Base-by-base conservation (phyloP, 2,329 filamentous ascomycete genomes). In the Fusarium virguliforme region DNA sequence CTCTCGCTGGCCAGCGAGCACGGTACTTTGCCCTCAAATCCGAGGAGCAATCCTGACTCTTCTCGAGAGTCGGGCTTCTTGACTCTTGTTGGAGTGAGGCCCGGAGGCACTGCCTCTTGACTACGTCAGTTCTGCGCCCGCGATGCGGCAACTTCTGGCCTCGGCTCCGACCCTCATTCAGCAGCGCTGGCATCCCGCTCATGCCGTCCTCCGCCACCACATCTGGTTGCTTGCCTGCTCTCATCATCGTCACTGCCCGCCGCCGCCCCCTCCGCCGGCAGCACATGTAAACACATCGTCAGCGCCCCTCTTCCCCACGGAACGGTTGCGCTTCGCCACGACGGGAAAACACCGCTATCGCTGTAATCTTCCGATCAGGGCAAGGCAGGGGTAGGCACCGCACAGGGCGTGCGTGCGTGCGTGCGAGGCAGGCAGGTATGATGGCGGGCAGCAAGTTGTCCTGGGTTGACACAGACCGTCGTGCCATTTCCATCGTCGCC, bases 1-100 rank as follows among this genome's bases (percentile, higher is more conserved):
- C 67, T 72, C 63, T 70, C 32, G 65, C 68, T 71, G 68, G 73
- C 60, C 50, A 37, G 51, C 51, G 32, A 55, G 24, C 58, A 66
- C 60, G 41, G 59, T 38, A 70, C 60, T 50, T 64, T 30, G 53
- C 54, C 30, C 41, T 61, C 37, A 41, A 55, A 46, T 48, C 43
- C 51, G 48, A 43, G 38, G 55, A 50, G 46, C 30, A 18, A 30
- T 58, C 38, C 35, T 58, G 55, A 22, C 38, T 30, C 18, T 18
- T 18, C 18, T 18, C n/a, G 46, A 28, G 55, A 50, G 30, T 50
- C 34, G 37, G 58, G 59, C 37, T 57, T 57, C 58, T 57, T 63
- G 58, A 50, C 64, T 72, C 62, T 60, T 56, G 65, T 72, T 63
- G 62, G 68, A 62, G 58, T 40, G 26, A 40, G 28, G 10, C 15